phyloP scores from a whole-genome alignment of 2,329 filamentous ascomycete species.

The Diaporthe nobilis region DNA sequence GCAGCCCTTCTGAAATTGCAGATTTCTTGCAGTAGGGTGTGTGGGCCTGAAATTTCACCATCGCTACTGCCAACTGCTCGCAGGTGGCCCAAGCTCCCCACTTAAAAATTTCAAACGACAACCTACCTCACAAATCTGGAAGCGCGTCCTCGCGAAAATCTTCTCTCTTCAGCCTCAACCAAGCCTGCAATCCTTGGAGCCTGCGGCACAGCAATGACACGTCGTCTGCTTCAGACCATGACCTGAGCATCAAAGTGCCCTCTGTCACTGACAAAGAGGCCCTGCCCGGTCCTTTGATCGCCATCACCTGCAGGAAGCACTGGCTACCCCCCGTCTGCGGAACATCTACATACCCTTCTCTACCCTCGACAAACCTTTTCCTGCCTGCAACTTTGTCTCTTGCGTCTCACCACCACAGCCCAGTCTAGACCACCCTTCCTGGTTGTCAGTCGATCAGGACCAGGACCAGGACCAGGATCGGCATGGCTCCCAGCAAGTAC shows the following conservation, averaged over 20 bases:
- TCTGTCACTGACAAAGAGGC: conserved; percentile 10
- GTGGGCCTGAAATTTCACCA: too few relatives aligned
- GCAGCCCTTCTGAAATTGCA: too few relatives aligned
- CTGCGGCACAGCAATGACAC: conserved; percentile 16
- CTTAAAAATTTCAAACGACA: conserved; percentile 22
- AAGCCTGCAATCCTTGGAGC: conserved; percentile 9
- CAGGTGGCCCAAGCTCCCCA: conserved; percentile 24
- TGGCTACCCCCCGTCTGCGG: conserved; percentile 1
- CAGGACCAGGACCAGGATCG: background rate
- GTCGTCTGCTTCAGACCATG: conserved; percentile 8
- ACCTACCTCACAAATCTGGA: background rate
- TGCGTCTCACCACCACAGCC: background rate
- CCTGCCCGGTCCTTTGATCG: conserved; percentile 5
- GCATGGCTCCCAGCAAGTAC: conserved; percentile 69
- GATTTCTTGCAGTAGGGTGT: too few relatives aligned
- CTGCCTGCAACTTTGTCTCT: conserved; percentile 8
- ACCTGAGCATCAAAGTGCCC: conserved; percentile 29
- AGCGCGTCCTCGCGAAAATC: background rate
- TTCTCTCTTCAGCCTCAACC: conserved; percentile 30
- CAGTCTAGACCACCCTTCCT: conserved; percentile 12
- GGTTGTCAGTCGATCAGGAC: background rate
- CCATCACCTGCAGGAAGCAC: conserved; percentile 24
- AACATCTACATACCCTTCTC: background rate
- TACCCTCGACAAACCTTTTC: background rate
- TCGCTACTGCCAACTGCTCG: conserved; percentile 5